Conservation (phyloP, 2,329 filamentous ascomycete genomes). For the Fusarium stilboides region DNA sequence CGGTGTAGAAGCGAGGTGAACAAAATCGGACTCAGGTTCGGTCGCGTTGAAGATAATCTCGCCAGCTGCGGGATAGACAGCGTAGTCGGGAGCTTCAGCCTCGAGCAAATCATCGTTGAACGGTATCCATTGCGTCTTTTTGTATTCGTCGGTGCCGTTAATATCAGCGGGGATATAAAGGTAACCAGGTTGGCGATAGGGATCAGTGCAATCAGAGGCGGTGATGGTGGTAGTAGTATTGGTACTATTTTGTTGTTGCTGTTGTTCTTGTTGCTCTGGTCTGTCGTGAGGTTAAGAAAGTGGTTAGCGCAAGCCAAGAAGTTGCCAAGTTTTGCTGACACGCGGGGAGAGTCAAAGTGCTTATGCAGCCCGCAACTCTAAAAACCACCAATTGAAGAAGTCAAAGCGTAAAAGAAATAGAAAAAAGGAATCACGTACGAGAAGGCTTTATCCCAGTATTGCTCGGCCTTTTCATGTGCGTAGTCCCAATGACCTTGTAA, state of each 20-base stretch:
- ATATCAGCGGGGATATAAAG: conserved; percentile 64
- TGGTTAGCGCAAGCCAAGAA: conserved; percentile 26
- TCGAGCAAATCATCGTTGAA: conserved; percentile 68
- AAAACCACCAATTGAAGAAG: neutral
- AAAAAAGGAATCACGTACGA: conserved; percentile 16
- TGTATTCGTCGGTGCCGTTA: conserved; percentile 70
- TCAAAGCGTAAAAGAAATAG: neutral
- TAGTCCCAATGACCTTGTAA: conserved; percentile 30
- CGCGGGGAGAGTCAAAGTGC: neutral
- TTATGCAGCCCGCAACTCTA: neutral
- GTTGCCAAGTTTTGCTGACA: conserved; percentile 26
- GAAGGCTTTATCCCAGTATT: conserved; percentile 27
- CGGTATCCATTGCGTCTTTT: conserved; percentile 60
- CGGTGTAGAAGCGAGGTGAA: conserved; percentile 29
- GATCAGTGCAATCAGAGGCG: conserved; percentile 36
- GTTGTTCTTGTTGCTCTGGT: neutral
- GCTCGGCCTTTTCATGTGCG: conserved; percentile 30
- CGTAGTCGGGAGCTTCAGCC: conserved; percentile 63
- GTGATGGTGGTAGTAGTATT: neutral
- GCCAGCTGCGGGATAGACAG: conserved; percentile 55
- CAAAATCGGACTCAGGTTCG: conserved; percentile 44
- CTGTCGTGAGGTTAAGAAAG: conserved; percentile 15
- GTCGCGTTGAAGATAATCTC: conserved; percentile 80
- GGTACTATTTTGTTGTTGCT: neutral
- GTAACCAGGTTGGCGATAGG: conserved; percentile 66